Conservation (phyloP, 2,329 filamentous ascomycete genomes). For the Coniochaeta sp. region DNA sequence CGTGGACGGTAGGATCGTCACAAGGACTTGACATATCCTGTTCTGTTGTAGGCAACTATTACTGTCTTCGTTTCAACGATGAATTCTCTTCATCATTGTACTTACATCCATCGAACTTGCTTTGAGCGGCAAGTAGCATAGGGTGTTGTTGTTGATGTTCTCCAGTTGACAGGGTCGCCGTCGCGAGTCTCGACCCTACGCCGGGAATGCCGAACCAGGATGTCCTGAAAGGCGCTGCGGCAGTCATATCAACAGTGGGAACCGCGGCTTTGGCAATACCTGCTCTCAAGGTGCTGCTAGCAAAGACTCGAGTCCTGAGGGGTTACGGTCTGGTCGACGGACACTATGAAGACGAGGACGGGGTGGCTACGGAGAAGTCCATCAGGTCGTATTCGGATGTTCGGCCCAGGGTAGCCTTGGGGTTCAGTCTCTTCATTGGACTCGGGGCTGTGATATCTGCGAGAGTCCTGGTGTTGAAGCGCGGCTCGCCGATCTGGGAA, state of each 20-base stretch:
- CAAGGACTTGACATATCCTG: too few relatives aligned
- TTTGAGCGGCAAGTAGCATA: too few relatives aligned
- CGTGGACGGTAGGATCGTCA: too few relatives aligned
- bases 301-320: neutral
- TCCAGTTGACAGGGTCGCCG: too few relatives aligned
- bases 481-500: neutral
- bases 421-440: conserved; percentile 17
- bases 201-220: conserved; percentile 7
- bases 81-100: too few relatives aligned
- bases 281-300: conserved; percentile 3
- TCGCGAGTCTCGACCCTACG: too few relatives aligned
- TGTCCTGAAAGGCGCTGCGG: conserved; percentile 5
- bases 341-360: conserved; percentile 23
- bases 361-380: conserved; percentile 24
- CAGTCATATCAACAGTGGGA: conserved; percentile 4
- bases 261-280: conserved; percentile 10
- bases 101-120: too few relatives aligned
- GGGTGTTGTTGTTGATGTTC: too few relatives aligned
- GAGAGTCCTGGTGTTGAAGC: conserved; percentile 10
- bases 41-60: too few relatives aligned
- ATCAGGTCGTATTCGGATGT: conserved; percentile 21
- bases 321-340: conserved; percentile 15
- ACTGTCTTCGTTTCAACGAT: too few relatives aligned
- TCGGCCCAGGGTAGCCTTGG: conserved; percentile 17
- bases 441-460: conserved; percentile 17